Evolutionary conservation across 1,139 yeast genomes (phyloP).

Genomic region (Zygosaccharomyces pseudobailii): DNA sequence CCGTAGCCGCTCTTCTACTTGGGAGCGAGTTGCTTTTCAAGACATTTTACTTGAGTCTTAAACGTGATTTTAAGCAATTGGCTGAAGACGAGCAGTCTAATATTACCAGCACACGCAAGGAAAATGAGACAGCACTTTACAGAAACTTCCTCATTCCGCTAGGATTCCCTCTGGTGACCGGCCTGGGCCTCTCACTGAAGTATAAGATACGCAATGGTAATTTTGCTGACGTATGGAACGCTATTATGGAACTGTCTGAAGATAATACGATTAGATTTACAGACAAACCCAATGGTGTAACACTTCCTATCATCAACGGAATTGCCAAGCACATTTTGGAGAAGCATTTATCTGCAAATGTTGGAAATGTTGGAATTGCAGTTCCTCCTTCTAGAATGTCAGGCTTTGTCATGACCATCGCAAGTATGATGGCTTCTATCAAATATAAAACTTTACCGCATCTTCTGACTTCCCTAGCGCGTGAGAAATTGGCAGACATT

Average conservation of each 20-base stretch:
- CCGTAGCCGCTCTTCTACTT: conserved; percentile 2
- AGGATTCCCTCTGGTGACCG: conserved; percentile 59
- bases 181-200: conserved; percentile 56
- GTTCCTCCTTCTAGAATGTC: conserved; percentile 23
- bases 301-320: conserved; percentile 28
- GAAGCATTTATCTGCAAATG: conserved; percentile 9
- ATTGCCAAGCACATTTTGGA: conserved; percentile 19
- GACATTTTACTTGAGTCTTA: conserved; percentile 29
- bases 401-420: conserved; percentile 33
- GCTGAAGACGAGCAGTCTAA: conserved; percentile 59
- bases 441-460: conserved; percentile 25
- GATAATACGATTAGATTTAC: conserved; percentile 16
- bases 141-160: conserved; percentile 60
- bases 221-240: conserved; percentile 60
- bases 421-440: conserved; percentile 31
- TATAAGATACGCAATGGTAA: conserved; percentile 67
- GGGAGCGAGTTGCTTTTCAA: conserved; percentile 20
- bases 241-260: conserved; percentile 32
- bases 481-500: conserved; percentile 25
- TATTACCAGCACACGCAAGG: conserved; percentile 51
- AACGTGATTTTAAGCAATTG: conserved; percentile 50
- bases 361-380: conserved; percentile 31
- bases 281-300: conserved; percentile 3
- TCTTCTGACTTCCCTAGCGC: conserved; percentile 32
- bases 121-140: conserved; percentile 58